A percentile compares a stretch with the other conserved stretches of the same genome.
Evolutionary conservation across 495 filamentous ascomycete species (phyloP).

Genomic region (Aspergillus biplanus): DNA sequence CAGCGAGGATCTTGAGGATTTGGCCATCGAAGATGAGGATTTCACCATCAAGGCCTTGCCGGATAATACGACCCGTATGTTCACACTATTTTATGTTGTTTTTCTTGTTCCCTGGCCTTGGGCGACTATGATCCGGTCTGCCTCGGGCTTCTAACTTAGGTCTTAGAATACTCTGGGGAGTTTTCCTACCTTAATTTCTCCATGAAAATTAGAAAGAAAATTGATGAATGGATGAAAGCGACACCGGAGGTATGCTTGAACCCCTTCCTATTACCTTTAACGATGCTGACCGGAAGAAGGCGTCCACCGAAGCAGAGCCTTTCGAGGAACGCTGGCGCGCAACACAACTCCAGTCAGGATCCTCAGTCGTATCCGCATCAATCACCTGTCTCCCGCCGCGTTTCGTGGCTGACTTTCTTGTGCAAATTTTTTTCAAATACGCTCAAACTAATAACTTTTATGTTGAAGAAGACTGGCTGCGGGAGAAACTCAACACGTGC

Average conservation of each 20-base stretch:
- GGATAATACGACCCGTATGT: constrained; percentile 53
- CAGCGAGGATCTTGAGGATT: constrained; percentile 46
- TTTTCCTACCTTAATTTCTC: constrained; percentile 57
- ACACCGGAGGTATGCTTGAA: constrained; percentile 42
- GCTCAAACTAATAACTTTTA: constrained; percentile 58
- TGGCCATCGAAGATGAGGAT: constrained; percentile 49
- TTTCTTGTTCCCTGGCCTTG: background rate
- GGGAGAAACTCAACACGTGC: constrained; percentile 47
- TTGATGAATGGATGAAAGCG: constrained; percentile 54
- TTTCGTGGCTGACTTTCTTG: constrained; percentile 54
- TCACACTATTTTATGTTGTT: background rate
- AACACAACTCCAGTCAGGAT: constrained; percentile 52
- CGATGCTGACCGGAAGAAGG: constrained; percentile 31
- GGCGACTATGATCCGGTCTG: background rate
- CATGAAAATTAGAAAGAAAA: constrained; percentile 53
- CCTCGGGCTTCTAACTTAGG: constrained; percentile 1
- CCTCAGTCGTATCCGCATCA: constrained; percentile 42
- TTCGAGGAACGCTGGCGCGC: constrained; percentile 55
- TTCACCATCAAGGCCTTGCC: constrained; percentile 51
- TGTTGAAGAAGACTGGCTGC: constrained; percentile 53
- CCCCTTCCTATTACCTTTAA: background rate
- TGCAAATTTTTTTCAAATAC: constrained; percentile 57
- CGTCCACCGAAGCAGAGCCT: constrained; percentile 44
- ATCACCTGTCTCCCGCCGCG: constrained; percentile 53
- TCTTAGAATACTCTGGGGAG: constrained; percentile 56